Base-by-base conservation (phyloP, 2,329 filamentous ascomycete genomes). In the Paecilomyces formosus region DNA sequence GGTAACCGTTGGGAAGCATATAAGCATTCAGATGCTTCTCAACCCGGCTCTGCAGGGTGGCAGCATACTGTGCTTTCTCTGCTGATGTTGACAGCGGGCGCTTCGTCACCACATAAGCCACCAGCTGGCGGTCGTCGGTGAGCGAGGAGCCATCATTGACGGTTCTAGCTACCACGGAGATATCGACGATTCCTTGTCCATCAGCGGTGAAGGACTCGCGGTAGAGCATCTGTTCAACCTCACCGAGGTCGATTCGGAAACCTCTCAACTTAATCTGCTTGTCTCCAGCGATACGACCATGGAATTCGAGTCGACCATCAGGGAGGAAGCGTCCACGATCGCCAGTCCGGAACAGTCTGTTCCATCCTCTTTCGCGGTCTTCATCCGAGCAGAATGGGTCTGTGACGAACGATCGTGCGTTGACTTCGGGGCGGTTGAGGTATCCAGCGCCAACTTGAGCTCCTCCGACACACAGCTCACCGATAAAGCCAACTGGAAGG, bases 111-210 rank as follows among this genome's bases (percentile, higher is more conserved):
- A 63, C 9, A 54, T 60, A 63, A 13, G 62, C 62, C n/a, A 63
- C 55, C 12, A 63, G 33, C 35, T 59, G 60, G 15, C 60, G 56
- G 45, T 63, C 58, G n/a, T 63, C 61, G 8, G 26, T 54, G 12
- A 54, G 53, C 12, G 28, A 35, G 7, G 3, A 18, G 5, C 26
- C 28, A n/a, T 30, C 26, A 11, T 54, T 54, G 53, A 35, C 89
- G 76, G 0, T 87, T 87, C 55, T 90, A 87, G 1, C 87, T 87
- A 63, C 86, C 80, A 35, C 86, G 82, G 21, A 87, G 74, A 0
- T 90, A 85, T 1, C 85, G 86, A 61, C 86, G 88, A 55, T 85
- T 81, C 3, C 81, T 82, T 55, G 89, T 85, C 8, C 85, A 85
- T 9, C 90, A 74, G 61, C 88, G 79, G 64, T 82, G 81, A 52